Evolutionary conservation across 768 basidiomycete genomes (phyloP).

Genomic region (Filobasidium wieringae): DNA sequence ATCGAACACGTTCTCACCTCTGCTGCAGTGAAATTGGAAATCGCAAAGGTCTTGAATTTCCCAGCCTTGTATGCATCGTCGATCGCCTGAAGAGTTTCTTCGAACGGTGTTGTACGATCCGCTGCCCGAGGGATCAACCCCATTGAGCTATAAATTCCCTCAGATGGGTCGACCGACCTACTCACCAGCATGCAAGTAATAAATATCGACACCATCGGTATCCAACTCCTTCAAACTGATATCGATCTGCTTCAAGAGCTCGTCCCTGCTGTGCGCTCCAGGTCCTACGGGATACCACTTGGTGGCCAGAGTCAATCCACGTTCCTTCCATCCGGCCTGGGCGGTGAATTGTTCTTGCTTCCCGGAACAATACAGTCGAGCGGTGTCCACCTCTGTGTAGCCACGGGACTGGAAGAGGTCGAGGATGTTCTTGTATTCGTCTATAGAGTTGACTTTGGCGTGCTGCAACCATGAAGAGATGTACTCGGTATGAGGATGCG

Average conservation of each 20-base stretch:
- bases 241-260: conserved; percentile 39
- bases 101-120: conserved; percentile 43
- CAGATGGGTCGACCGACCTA: too few species aligned
- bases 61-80: conserved; percentile 48
- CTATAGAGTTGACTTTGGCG: conserved; percentile 19
- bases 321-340: conserved; percentile 41
- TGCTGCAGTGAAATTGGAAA: conserved; percentile 44
- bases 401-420: conserved; percentile 50
- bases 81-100: conserved; percentile 45
- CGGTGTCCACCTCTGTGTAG: conserved; percentile 47
- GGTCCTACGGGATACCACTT: conserved; percentile 47
- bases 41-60: conserved; percentile 45
- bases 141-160: not conserved
- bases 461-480: conserved; percentile 3
- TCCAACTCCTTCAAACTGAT: conserved; percentile 44
- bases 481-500: not conserved
- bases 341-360: conserved; percentile 22
- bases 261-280: conserved; percentile 26
- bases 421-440: conserved; percentile 43
- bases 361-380: conserved; percentile 34
- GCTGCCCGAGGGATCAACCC: conserved; percentile 12
- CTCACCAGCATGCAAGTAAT: conserved; percentile 44
- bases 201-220: conserved; percentile 45
- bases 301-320: conserved; percentile 50
- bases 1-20: conserved; percentile 21